These are phyloP conservation scores for Solanum virginianum DNA, from an alignment of 257 asterid genomes.

Conservation along the genomic window DNA sequence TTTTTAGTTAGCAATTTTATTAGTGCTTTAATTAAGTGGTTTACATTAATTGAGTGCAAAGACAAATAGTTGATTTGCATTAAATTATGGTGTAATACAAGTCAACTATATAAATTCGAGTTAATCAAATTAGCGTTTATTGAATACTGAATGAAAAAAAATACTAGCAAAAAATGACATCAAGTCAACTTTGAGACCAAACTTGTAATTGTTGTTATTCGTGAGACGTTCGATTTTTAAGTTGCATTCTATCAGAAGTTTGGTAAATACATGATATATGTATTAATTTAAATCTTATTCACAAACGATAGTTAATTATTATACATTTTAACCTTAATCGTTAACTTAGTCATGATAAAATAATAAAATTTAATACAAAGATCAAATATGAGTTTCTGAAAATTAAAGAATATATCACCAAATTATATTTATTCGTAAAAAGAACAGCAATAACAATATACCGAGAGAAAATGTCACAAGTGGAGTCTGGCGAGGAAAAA, in stretches of 20 bases:
- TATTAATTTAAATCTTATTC: neutral
- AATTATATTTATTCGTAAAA: neutral
- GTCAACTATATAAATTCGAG: neutral
- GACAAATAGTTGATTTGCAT: neutral
- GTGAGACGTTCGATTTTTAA: no score
- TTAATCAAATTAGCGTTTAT: neutral
- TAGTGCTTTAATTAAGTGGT: neutral
- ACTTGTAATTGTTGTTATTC: no score
- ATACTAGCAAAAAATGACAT: neutral
- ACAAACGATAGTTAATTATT: neutral
- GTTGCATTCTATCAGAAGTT: no score
- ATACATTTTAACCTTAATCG: neutral
- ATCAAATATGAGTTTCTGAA: no score
- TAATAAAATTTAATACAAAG: neutral
- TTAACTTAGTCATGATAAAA: neutral
- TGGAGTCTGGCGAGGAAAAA: no score
- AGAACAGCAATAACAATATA: no score
- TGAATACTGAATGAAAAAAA: neutral
- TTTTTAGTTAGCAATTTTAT: neutral
- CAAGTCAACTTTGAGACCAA: no score
- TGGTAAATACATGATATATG: neutral
- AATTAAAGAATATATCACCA: neutral
- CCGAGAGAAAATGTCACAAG: no score
- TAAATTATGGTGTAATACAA: neutral
- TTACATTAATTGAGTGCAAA: neutral